phyloP scores from a whole-genome alignment of 2,329 filamentous ascomycete genomes.

The Sphaerulina musiva region DNA sequence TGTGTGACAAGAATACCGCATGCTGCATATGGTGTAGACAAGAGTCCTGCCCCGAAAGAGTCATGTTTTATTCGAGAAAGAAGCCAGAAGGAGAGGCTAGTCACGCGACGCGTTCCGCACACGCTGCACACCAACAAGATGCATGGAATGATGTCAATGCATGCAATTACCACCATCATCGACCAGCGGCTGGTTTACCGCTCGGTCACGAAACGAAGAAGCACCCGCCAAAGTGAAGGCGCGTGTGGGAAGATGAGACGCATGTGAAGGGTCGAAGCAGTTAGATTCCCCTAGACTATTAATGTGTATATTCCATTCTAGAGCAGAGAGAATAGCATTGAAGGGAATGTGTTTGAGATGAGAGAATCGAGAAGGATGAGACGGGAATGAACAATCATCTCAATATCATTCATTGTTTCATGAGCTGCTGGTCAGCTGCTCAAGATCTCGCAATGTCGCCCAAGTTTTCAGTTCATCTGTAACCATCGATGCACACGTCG shows the following conservation, averaged over 20 bases:
- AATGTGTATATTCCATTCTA: slow-evolving; percentile 9
- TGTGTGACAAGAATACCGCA: not conserved
- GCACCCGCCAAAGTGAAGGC: not conserved
- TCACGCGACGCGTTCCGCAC: not conserved
- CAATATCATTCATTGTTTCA: not conserved
- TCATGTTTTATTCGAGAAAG: too few species aligned
- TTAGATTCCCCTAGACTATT: not conserved
- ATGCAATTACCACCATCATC: not conserved
- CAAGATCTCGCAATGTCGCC: too few species aligned
- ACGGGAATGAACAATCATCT: not conserved
- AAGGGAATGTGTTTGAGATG: not conserved
- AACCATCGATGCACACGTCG: too few species aligned
- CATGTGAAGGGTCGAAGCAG: not conserved
- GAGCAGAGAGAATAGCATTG: slow-evolving; percentile 6
- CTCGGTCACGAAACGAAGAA: not conserved
- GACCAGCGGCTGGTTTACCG: not conserved
- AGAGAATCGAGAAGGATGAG: not conserved
- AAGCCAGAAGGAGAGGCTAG: too few species aligned
- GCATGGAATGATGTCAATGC: not conserved
- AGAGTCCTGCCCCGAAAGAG: not conserved
- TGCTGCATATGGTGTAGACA: not conserved
- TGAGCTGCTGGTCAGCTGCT: too few species aligned
- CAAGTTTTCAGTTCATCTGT: too few species aligned
- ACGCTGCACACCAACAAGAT: not conserved
- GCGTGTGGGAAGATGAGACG: not conserved